A percentile compares a stretch with the other conserved stretches of the same genome.
phyloP scores from a whole-genome alignment of 352 stramenopile species.

The Elongisporangium prolatum region DNA sequence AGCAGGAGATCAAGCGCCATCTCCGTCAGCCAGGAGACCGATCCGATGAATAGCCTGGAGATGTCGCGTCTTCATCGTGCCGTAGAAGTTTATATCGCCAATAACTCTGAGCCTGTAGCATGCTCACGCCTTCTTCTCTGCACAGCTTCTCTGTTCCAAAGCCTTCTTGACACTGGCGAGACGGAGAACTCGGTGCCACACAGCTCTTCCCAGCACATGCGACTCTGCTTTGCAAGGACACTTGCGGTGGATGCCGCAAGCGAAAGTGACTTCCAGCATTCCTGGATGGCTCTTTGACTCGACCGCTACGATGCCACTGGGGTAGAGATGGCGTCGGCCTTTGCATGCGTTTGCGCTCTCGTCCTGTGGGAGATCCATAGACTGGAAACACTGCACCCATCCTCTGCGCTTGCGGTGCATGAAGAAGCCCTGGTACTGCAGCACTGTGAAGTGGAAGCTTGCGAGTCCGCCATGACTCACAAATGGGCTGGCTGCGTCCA shows the following conservation, averaged over 20 bases:
- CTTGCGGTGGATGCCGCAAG: constrained; percentile 1
- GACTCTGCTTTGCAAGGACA: neutral
- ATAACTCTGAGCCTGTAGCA: neutral
- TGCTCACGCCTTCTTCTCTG: neutral
- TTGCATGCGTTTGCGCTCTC: constrained; percentile 1
- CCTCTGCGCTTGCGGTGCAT: constrained; percentile 14
- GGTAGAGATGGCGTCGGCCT: neutral
- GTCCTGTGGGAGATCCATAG: constrained; percentile 15
- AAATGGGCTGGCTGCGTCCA: neutral
- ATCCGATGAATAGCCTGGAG: neutral
- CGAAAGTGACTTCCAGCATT: neutral
- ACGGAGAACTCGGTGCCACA: neutral
- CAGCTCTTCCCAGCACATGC: neutral
- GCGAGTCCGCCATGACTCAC: neutral
- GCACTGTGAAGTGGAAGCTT: constrained; percentile 11
- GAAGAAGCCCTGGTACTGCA: constrained; percentile 19
- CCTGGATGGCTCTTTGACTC: neutral
- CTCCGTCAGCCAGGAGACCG: constrained; percentile 1
- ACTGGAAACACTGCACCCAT: constrained; percentile 22
- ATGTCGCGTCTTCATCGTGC: neutral
- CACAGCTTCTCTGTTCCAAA: neutral
- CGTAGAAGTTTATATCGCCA: neutral
- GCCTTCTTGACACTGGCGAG: neutral
- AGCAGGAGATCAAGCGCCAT: constrained; percentile 5
- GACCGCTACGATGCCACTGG: constrained; percentile 4